A percentile compares a stretch with the other conserved stretches of the same genome.
These are phyloP conservation scores for Podaxis mareebaensis DNA, from an alignment of 768 basidiomycete genomes.

Conservation along the genomic window DNA sequence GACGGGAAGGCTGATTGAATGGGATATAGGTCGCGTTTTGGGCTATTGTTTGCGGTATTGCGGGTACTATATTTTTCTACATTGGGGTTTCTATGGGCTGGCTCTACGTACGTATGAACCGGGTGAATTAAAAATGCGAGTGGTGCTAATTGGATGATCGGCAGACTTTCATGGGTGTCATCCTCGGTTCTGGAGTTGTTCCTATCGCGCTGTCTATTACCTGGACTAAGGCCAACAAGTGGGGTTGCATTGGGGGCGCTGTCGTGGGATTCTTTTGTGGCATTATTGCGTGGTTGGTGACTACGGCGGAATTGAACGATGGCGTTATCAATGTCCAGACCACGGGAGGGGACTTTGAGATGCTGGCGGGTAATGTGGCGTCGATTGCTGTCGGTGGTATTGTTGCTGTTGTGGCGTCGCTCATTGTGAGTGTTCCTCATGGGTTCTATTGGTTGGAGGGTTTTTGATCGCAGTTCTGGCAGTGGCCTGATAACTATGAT, in stretches of 20 bases:
- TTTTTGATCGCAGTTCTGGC: constrained; percentile 2
- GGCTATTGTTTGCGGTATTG: constrained; percentile 78
- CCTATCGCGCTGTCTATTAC: constrained; percentile 86
- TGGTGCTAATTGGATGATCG: not conserved
- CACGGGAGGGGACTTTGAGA: constrained; percentile 55
- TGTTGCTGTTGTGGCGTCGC: constrained; percentile 51
- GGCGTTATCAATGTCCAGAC: constrained; percentile 72
- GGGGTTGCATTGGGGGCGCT: constrained; percentile 78
- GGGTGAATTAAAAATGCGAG: not conserved
- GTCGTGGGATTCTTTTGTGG: constrained; percentile 69
- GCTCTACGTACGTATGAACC: constrained; percentile 75
- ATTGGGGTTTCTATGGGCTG: constrained; percentile 93
- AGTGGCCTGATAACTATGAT: constrained; percentile 84
- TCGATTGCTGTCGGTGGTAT: constrained; percentile 83
- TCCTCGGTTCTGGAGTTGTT: constrained; percentile 82
- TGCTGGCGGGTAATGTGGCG: constrained; percentile 90
- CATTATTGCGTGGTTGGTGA: constrained; percentile 82
- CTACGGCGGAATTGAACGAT: constrained; percentile 69
- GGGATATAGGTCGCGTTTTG: constrained; percentile 58
- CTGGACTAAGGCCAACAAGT: constrained; percentile 84
- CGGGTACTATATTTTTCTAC: constrained; percentile 84
- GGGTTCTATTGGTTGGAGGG: not conserved
- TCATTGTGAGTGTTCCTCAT: not conserved
- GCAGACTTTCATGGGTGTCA: constrained; percentile 83
- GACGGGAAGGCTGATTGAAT: not conserved